Evolutionary conservation across 1,284 basidiomycete species (phyloP), one percentile per base, ranked within the genome.

Genomic region (Cutaneotrichosporon spelunceum): DNA sequence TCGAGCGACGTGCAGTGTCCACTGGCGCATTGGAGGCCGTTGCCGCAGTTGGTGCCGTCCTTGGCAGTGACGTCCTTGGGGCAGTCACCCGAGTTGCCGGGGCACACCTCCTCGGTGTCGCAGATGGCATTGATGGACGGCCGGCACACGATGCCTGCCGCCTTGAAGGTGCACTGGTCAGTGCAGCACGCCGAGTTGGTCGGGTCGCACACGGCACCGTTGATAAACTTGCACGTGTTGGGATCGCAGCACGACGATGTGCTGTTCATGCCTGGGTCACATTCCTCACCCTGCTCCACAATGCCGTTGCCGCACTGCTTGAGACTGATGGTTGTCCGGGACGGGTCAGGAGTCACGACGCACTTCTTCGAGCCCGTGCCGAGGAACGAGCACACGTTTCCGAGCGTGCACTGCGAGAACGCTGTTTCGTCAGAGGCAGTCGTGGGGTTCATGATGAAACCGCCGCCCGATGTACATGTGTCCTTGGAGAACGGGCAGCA

Each of bases 371-470:
- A 23, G 4, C 21, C 44, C 9, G 33, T 30, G 8, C 59, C 44
- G 26, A 55, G 52, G 30, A 21, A 53, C 10, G n/a, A 50, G 26
- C 92, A 94, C 62, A 95, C 87, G 74, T 94, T 94, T 54, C 93
- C 93, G 44, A 94, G 73, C 49, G 84, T 87, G 79, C 93, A 96
- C 5, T 80, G 85, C 1, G 89, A 91, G 75, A 94, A 93, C 9
- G 78, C 74, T 57, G 83, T 84, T 71, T 92, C 89, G 23, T 81
- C 81, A 3, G 82, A 72, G 50, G 86, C 82, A 4, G 90, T 86
- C 26, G 88, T 86, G 7, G 88, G 88, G 68, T 86, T 89, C 91
- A 93, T 93, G 78, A 93, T 86, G 78, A 85, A 92, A 36, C 60
- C 75, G 0, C 84, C 81, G 59, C 83, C 82, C 23, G 89, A 85